Percentiles rank a stretch among this genome's conserved stretches.
Evolutionary conservation across 2,329 filamentous ascomycete species (phyloP).

Genomic region (Ophiostoma montium): DNA sequence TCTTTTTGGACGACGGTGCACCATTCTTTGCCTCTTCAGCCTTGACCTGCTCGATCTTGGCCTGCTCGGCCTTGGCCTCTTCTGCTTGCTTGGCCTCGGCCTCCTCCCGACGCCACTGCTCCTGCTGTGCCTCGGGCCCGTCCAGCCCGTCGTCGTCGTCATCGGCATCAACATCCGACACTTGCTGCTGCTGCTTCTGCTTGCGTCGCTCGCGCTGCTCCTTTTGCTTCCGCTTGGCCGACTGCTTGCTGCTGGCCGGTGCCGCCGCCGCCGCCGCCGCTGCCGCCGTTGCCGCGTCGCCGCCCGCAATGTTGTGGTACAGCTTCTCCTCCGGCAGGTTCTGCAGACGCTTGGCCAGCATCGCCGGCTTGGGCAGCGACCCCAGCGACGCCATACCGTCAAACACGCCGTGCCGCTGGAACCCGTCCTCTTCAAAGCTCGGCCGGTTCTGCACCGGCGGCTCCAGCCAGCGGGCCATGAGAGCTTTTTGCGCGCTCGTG

Average conservation of each 20-base stretch:
- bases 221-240: conserved; percentile 4
- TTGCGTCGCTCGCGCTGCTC: not conserved
- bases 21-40: not conserved
- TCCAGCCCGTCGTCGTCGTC: not conserved
- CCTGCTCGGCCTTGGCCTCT: not conserved
- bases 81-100: not conserved
- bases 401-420: conserved; percentile 61
- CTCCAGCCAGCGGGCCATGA: conserved; percentile 42
- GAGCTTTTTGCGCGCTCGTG: conserved; percentile 28
- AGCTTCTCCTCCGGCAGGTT: conserved; percentile 9
- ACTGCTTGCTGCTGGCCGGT: not conserved
- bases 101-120: not conserved
- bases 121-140: not conserved
- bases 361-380: conserved; percentile 47
- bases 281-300: conserved; percentile 1
- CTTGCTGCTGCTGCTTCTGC: not conserved
- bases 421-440: conserved; percentile 66
- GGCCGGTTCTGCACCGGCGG: conserved; percentile 45
- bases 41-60: not conserved
- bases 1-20: conserved; percentile 25
- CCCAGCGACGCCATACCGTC: conserved; percentile 77
- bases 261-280: not conserved
- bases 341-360: conserved; percentile 33
- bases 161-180: not conserved
- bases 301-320: conserved; percentile 3